phyloP scores from a whole-genome alignment of 805 yeast genomes.

The Maudiozyma barnettii region DNA sequence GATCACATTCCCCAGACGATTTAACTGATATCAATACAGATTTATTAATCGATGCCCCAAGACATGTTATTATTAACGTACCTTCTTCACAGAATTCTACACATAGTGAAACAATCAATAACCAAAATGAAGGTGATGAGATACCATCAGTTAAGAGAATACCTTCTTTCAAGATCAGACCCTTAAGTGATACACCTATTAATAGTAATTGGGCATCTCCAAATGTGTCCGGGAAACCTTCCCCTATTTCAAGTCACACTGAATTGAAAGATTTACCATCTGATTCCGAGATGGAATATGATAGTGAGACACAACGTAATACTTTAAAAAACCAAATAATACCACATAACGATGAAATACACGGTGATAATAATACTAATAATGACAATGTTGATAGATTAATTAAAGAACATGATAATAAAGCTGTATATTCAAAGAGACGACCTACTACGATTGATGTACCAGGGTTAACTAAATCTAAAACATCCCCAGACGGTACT shows the following conservation, averaged over 20 bases:
- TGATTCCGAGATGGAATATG: neutral
- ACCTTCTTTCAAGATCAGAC: conserved; percentile 61
- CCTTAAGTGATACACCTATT: conserved; percentile 67
- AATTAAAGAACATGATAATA: neutral
- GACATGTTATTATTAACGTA: neutral
- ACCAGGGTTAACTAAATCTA: conserved; percentile 82
- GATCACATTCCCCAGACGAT: neutral
- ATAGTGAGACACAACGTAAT: neutral
- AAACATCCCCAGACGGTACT: conserved; percentile 66
- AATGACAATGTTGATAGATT: neutral
- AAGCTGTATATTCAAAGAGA: conserved; percentile 29
- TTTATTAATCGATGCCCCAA: neutral
- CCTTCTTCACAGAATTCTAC: conserved; percentile 5
- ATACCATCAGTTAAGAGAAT: conserved; percentile 4
- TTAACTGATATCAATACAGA: neutral
- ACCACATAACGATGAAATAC: neutral
- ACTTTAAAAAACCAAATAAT: neutral
- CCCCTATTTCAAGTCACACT: conserved; percentile 20
- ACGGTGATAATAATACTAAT: neutral
- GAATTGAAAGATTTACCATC: neutral
- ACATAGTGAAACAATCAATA: conserved; percentile 7
- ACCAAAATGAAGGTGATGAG: conserved; percentile 5
- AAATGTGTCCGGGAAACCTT: conserved; percentile 24
- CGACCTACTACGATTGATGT: conserved; percentile 81
- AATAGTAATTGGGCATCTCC: conserved; percentile 52